These are phyloP conservation scores for Lactarius sanguifluus DNA, from an alignment of 768 basidiomycete species.

Conservation along the genomic window DNA sequence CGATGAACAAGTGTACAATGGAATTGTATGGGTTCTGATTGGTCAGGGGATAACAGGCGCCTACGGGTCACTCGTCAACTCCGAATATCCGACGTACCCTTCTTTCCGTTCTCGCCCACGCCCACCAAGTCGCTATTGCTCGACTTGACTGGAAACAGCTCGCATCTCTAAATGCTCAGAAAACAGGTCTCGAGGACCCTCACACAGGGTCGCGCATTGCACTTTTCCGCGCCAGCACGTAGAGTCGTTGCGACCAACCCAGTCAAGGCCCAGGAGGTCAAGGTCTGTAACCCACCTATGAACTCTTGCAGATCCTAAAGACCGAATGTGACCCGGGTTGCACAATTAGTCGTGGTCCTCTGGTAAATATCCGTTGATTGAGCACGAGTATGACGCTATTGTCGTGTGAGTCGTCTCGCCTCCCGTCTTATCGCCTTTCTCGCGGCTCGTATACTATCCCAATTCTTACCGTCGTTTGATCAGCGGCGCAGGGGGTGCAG, in stretches of 20 bases:
- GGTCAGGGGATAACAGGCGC: conserved; percentile 8
- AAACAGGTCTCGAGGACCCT: conserved; percentile 60
- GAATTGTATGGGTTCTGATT: conserved; percentile 27
- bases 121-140: conserved; percentile 28
- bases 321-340: conserved; percentile 13
- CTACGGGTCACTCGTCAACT: not conserved
- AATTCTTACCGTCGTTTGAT: conserved; percentile 8
- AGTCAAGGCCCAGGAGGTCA: conserved; percentile 78
- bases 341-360: conserved; percentile 64
- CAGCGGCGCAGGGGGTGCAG: conserved; percentile 97
- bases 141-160: not conserved
- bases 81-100: not conserved
- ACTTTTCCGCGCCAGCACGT: conserved; percentile 57
- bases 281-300: conserved; percentile 45
- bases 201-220: conserved; percentile 55
- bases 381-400: conserved; percentile 98
- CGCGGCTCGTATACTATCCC: not conserved
- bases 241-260: conserved; percentile 71
- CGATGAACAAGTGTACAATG: not conserved
- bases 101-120: conserved; percentile 10
- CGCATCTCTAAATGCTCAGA: conserved; percentile 52
- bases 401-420: conserved; percentile 72
- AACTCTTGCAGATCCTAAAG: conserved; percentile 19
- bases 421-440: not conserved
- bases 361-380: conserved; percentile 93